Evolutionary conservation across 768 basidiomycete species (phyloP).

Genomic region (Lactarius sanguifluus): DNA sequence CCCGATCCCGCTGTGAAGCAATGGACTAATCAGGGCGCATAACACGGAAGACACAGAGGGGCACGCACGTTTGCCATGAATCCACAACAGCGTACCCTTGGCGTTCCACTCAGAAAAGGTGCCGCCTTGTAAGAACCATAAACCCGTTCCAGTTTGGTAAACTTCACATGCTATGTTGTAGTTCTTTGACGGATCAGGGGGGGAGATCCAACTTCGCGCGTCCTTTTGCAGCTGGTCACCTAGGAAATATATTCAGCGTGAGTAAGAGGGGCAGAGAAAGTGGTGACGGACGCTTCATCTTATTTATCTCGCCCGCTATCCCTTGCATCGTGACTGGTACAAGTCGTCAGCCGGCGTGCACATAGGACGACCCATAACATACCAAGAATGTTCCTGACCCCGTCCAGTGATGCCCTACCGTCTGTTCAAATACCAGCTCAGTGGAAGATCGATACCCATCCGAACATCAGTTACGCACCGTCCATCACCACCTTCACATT

Average conservation of each 20-base stretch:
- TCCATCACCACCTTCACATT: not conserved
- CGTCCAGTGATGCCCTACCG: not conserved
- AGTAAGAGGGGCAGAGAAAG: not conserved
- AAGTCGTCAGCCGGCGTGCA: no score
- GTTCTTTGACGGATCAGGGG: not conserved
- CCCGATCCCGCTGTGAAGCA: not conserved
- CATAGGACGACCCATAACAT: not conserved
- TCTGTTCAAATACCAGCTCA: not conserved
- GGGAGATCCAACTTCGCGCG: not conserved
- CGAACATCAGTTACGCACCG: not conserved
- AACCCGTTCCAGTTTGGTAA: not conserved
- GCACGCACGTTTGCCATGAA: not conserved
- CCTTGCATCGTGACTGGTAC: conserved; percentile 6
- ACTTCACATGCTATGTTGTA: not conserved
- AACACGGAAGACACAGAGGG: not conserved
- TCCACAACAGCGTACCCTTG: not conserved
- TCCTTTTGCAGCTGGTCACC: not conserved
- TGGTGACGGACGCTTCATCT: not conserved
- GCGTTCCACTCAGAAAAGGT: not conserved
- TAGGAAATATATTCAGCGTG: not conserved
- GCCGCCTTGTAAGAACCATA: not conserved
- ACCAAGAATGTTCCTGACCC: not conserved
- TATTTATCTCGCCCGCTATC: not conserved
- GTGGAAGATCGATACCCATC: not conserved
- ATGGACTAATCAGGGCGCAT: not conserved